phyloP scores from a whole-genome alignment of 352 stramenopile genomes.

The Phytophthora sansomeana region DNA sequence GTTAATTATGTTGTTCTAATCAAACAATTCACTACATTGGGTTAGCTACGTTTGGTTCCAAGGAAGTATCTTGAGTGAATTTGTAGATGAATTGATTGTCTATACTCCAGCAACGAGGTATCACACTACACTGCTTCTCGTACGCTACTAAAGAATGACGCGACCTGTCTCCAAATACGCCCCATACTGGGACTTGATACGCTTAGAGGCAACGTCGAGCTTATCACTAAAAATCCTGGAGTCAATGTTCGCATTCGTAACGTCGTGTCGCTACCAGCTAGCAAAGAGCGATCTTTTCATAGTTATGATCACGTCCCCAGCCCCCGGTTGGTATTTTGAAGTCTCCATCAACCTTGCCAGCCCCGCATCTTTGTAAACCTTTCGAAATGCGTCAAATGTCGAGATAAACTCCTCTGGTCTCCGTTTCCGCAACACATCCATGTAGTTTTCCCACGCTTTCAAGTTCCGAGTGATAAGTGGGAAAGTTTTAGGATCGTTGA shows the following conservation, averaged over 20 bases:
- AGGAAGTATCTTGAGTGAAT: too few relatives aligned
- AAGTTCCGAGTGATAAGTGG: background rate
- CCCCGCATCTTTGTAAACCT: background rate
- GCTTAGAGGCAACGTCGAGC: too few relatives aligned
- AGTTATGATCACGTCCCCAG: background rate
- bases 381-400: constrained; percentile 2
- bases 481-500: background rate
- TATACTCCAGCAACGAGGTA: too few relatives aligned
- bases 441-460: constrained; percentile 1
- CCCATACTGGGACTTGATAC: too few relatives aligned
- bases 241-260: background rate
- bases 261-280: background rate
- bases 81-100: too few relatives aligned
- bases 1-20: too few relatives aligned
- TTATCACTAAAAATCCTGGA: background rate
- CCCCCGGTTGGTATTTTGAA: background rate
- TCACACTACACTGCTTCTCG: too few relatives aligned
- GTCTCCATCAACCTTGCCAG: background rate
- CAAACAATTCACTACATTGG: too few relatives aligned
- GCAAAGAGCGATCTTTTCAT: background rate
- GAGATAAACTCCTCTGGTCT: background rate
- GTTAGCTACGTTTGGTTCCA: too few relatives aligned
- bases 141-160: too few relatives aligned
- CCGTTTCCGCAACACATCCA: background rate
- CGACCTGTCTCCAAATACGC: too few relatives aligned